phyloP scores from a whole-genome alignment of 176 grass and related monocot species.

The Olyra latifolia region DNA sequence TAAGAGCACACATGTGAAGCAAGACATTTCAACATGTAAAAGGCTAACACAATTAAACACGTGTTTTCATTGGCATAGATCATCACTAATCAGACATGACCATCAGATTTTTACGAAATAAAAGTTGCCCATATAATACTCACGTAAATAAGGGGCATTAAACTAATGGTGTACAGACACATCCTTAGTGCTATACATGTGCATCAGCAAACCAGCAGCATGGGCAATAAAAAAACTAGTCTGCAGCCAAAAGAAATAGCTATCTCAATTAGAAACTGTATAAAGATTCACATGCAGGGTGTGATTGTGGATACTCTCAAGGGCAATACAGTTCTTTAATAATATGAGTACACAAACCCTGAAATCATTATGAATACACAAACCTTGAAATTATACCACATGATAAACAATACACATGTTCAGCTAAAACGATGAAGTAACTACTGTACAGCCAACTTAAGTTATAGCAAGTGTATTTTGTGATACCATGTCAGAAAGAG shows the following conservation, averaged over 20 bases:
- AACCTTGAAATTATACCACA: not conserved
- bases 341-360: no score
- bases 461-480: not conserved
- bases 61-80: not conserved
- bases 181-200: no score
- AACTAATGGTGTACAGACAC: not conserved
- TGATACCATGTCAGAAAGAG: not conserved
- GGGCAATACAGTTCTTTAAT: not conserved
- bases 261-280: not conserved
- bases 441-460: not conserved
- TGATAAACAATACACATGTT: not conserved
- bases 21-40: not conserved
- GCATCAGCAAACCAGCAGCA: not conserved
- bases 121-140: not conserved
- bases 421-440: not conserved
- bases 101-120: not conserved
- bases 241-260: not conserved
- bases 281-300: not conserved
- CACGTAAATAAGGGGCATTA: not conserved
- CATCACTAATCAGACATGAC: not conserved
- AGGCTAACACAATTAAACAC: not conserved
- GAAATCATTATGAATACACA: not conserved
- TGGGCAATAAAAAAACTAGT: not conserved
- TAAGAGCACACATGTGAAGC: not conserved
- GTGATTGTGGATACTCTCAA: not conserved